Conservation (phyloP, 352 stramenopile species). For the Pythium brachiatum region DNA sequence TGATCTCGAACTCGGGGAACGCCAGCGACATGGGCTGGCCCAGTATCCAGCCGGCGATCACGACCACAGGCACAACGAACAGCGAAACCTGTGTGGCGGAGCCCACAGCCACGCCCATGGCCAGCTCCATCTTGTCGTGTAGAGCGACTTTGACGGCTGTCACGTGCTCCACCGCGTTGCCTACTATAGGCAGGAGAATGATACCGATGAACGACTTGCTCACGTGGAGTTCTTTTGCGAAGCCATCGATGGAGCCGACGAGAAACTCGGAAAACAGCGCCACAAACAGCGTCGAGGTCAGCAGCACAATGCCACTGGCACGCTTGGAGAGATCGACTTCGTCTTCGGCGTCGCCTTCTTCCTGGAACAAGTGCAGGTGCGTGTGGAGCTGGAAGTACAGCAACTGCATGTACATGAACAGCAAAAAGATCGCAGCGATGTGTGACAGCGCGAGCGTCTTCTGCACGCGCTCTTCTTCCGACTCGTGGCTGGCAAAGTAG, state of each 20-base stretch:
- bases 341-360: constrained; percentile 51
- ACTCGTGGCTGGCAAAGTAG: constrained; percentile 78
- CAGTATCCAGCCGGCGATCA: constrained; percentile 93
- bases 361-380: constrained; percentile 92
- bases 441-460: constrained; percentile 78
- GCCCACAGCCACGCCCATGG: constrained; percentile 97
- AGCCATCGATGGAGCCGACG: constrained; percentile 79
- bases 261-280: constrained; percentile 94
- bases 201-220: constrained; percentile 92
- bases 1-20: constrained; percentile 96
- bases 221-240: constrained; percentile 54
- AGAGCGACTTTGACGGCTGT: constrained; percentile 96
- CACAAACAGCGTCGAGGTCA: constrained; percentile 87
- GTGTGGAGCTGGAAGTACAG: constrained; percentile 96
- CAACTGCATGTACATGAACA: constrained; percentile 94
- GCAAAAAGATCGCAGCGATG: constrained; percentile 76
- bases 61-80: constrained; percentile 95
- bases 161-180: constrained; percentile 98
- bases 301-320: constrained; percentile 77
- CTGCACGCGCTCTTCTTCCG: constrained; percentile 58
- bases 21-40: constrained; percentile 94
- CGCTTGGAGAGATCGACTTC: constrained; percentile 79
- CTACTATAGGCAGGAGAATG: constrained; percentile 96
- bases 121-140: constrained; percentile 98
- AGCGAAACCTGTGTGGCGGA: constrained; percentile 96